Conservation (phyloP, 805 yeast species). For the Candida argentea region DNA sequence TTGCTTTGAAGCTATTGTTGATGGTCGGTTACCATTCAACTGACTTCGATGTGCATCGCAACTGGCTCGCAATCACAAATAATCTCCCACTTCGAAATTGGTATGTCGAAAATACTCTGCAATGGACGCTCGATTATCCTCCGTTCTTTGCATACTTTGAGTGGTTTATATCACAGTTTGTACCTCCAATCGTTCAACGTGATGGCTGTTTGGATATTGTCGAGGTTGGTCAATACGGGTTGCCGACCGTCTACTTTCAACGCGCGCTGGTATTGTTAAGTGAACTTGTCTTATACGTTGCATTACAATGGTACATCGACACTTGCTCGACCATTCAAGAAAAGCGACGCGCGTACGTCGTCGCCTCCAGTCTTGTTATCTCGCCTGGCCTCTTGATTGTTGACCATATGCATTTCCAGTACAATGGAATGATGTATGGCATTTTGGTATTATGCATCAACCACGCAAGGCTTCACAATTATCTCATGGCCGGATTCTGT, state of each 20-base stretch:
- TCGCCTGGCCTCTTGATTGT: conserved; percentile 87
- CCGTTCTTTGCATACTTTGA: conserved; percentile 97
- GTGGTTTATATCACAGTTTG: conserved; percentile 63
- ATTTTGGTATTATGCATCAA: conserved; percentile 64
- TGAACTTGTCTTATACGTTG: conserved; percentile 60
- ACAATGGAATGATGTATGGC: conserved; percentile 90
- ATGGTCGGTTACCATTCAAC: conserved; percentile 77
- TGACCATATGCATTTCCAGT: conserved; percentile 96
- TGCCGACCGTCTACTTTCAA: conserved; percentile 78
- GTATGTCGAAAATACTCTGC: conserved; percentile 71
- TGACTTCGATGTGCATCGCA: conserved; percentile 94
- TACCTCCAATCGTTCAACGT: conserved; percentile 46
- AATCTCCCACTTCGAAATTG: conserved; percentile 65
- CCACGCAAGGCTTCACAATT: conserved; percentile 49
- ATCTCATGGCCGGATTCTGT: conserved; percentile 53
- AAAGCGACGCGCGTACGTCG: conserved; percentile 51
- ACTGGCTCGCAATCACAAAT: conserved; percentile 90
- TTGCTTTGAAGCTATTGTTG: conserved; percentile 25
- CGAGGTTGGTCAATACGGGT: conserved; percentile 54
- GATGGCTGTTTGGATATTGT: conserved; percentile 78
- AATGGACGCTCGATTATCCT: conserved; percentile 96
- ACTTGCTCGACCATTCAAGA: conserved; percentile 30
- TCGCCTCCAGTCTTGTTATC: conserved; percentile 70
- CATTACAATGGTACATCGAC: conserved; percentile 63
- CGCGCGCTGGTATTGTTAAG: conserved; percentile 68